Percentiles rank a stretch among this genome's conserved stretches.
These are phyloP conservation scores for Pseudohalonectria lignicola DNA, from an alignment of 2,329 filamentous ascomycete genomes.

Conservation along the genomic window DNA sequence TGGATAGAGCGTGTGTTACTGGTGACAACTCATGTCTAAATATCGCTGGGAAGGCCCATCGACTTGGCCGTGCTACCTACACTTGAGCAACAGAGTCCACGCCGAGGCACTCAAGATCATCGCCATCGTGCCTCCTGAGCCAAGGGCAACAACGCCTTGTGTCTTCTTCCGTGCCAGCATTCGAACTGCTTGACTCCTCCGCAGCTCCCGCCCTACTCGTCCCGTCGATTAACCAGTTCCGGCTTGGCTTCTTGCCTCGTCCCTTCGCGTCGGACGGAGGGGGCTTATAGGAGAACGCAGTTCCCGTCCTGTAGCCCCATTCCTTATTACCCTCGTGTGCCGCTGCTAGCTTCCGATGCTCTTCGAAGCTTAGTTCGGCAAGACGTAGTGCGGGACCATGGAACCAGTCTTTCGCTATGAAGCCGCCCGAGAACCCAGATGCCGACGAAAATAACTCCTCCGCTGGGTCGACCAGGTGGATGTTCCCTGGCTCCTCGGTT, in stretches of 20 bases:
- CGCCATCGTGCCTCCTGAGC: neutral
- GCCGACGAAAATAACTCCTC: slow-evolving; percentile 57
- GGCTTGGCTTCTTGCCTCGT: neutral
- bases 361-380: slow-evolving; percentile 55
- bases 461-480: slow-evolving; percentile 35
- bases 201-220: neutral
- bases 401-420: slow-evolving; percentile 67
- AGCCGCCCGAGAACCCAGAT: slow-evolving; percentile 66
- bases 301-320: slow-evolving; percentile 42
- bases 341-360: slow-evolving; percentile 55
- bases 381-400: slow-evolving; percentile 39
- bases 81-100: neutral
- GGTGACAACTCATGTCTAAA: too few relatives aligned
- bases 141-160: neutral
- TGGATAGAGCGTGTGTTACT: too few relatives aligned
- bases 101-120: neutral
- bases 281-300: slow-evolving; percentile 39
- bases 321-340: slow-evolving; percentile 42
- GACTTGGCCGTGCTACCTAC: neutral
- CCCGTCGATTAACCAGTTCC: neutral
- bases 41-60: too few relatives aligned
- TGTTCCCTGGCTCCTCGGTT: slow-evolving; percentile 26
- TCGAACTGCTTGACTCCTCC: too few relatives aligned
- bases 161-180: too few relatives aligned
- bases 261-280: slow-evolving; percentile 5